Base-by-base conservation (phyloP, 306 rosid genomes). In the Boehmeria nivea region DNA sequence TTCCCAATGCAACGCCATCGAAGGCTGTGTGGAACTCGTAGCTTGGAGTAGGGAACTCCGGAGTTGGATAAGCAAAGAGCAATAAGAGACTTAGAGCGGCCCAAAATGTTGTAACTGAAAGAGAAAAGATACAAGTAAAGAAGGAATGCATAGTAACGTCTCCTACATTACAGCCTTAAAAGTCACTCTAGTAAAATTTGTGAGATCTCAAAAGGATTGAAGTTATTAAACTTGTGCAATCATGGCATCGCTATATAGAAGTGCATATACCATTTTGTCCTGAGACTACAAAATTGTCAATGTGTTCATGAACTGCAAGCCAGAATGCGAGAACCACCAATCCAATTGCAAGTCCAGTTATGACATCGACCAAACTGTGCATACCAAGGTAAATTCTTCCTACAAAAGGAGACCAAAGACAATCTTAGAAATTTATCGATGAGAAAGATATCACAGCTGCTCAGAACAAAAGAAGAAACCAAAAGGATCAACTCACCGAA, bases 11-110 rank as follows among this genome's bases (percentile, higher is more conserved):
- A 68, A 88, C 99, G 15, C 99, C 99, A 58, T 73, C 53, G 72
- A 93, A 93, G 45, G 96, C 95, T 6, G 99, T 73, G 79, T 93
- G 99, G 79, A 55, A 79, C 89, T 87, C 96, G 51, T 77, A 87
- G 68, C 99, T 93, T 69, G 99, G 99, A 60, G 96, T 93, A 38
- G 94, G 96, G 31, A 79, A 51, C 74, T 93, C 99, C 3, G 96
- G 99, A 43, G 96, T 85, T 44, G 99, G 99, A 80, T 93, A 93
- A 75, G 99, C 99, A 68, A 93, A 93, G 68, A 93, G 89, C 80
- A 93, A 58, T 47, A 93, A 51, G 76, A 87, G 67, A 86, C 96
- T 93, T 43, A 93, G 66, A 58, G 76, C 81, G 12, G 75, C 81
- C 95, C 99, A 87, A 47, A 83, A 93, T 39, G 82, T 62, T 51